Conservation (phyloP, 192 early-diverging fungal genomes). For the Allomyces macrogynus region DNA sequence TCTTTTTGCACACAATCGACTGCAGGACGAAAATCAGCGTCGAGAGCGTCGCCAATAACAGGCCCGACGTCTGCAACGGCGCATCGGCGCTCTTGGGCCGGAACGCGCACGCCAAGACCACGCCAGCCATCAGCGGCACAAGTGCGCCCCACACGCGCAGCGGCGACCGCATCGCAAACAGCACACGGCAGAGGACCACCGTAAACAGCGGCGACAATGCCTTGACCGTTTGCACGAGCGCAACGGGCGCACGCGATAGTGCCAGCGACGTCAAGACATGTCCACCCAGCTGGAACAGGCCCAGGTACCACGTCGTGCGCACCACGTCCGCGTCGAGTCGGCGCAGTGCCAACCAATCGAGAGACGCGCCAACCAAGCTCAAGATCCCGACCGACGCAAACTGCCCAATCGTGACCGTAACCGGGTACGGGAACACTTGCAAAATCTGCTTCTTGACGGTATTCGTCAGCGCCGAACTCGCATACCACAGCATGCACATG, state of each 20-base stretch:
- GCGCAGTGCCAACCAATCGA: constrained; percentile 29
- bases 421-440: constrained; percentile 50
- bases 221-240: constrained; percentile 78
- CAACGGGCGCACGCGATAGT: constrained; percentile 58
- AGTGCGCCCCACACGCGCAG: constrained; percentile 54
- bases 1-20: constrained; percentile 67
- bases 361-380: constrained; percentile 21
- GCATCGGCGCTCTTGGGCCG: too few species aligned
- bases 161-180: constrained; percentile 46
- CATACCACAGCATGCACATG: constrained; percentile 59
- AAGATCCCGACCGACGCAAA: constrained; percentile 55
- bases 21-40: constrained; percentile 68
- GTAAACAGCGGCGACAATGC: constrained; percentile 77
- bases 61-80: constrained; percentile 39
- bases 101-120: constrained; percentile 68
- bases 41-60: constrained; percentile 50
- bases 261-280: constrained; percentile 62
- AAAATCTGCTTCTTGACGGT: constrained; percentile 67
- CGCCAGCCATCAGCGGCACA: constrained; percentile 61
- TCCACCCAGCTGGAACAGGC: constrained; percentile 61
- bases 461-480: constrained; percentile 60
- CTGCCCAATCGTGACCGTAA: constrained; percentile 67
- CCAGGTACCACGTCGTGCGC: constrained; percentile 43
- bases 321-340: constrained; percentile 29
- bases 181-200: constrained; percentile 48